Base-by-base conservation (phyloP, 768 basidiomycete genomes). In the Suillus bovinus region DNA sequence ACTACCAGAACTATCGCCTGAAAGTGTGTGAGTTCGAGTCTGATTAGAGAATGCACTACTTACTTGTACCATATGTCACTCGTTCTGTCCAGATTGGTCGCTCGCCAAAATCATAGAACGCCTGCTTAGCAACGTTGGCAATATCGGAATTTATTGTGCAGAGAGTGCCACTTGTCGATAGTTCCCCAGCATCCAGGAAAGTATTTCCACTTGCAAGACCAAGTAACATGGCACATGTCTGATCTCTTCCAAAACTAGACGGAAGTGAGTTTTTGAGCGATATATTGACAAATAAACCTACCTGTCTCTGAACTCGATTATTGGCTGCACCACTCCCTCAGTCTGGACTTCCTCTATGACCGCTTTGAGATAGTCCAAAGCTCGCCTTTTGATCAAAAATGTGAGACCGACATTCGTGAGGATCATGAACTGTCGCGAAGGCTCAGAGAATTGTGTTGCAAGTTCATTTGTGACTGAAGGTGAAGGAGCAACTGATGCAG, bases 211-310 rank as follows among this genome's bases (percentile, higher is more conserved):
- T 84, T 0, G 94, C 92, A 61, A 98, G 82, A 13, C 88, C 90
- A 16, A 96, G 82, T 20, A 94, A 84, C 91, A 97, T 96, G 6
- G 93, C 89, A 68, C 94, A 96, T 4, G 93, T 90, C 69, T 96
- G 92, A 72, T 95, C 92, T 59, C 93, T 85, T 52, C 95, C 94
- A 73, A 91, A 97, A 70, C 95, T 96, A 67, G 20, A 63, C 24
- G 57, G 31, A 53, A 17, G 47, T 69, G 34, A 66, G 60, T 52
- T 17, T 47, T 31, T 29, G 33, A 1, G 36, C 34, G 52, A 52
- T 31, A 5, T n/a, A 59, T 31, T 29, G 44, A 17, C 11, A 58
- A 24, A 44, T 60, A 58, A 42, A 64, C 78, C 61, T 67, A 88
- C 94, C 86, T 91, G 67, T 93, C 89, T 58, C 89, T 82, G 71